Evolutionary conservation across 495 filamentous ascomycete species (phyloP), one percentile per base, ranked within the genome.

Genomic region (Penicillium roqueforti): DNA sequence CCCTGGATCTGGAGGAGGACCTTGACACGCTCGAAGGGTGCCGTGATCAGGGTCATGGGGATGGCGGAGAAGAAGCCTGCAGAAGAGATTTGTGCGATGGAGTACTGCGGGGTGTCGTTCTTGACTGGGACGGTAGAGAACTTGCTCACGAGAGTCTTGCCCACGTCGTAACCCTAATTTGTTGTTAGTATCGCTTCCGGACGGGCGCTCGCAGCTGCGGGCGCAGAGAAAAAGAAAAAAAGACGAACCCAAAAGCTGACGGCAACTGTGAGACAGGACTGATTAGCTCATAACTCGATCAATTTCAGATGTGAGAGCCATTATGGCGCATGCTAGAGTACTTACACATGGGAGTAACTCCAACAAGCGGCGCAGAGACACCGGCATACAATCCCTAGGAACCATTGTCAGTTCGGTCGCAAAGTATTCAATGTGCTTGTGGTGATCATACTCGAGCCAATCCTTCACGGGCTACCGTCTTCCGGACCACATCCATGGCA

Each of bases 331-430:
- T 9, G 19, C 3, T n/a, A 16, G 32, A 40, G 51, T 56, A 80
- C 89, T 76, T 84, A 96, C 92, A 98, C 95, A 97, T 97, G 28
- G 93, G 93, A 55, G 93, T 97, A 18, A 98, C 93, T 37, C 95
- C 93, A 10, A 96, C 86, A 56, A 98, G 75, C 37, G 93, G 95
- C 61, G 95, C 93, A 51, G 86, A 90, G 28, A 98, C 93, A 73
- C 93, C 93, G n/a, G 93, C 93, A 75, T 98, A 98, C 52, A 98
- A 70, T 9, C 93, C 93, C 81, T 85, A 53, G 59, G 47, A 47
- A 20, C 20, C 3, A 22, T 50, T 53, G 20, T 23, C 16, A 19
- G 41, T 47, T 34, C 54, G 11, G 46, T 39, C 28, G 48, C 39
- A 13, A 26, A 20, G 16, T 3, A 16, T 16, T 22, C 19, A 54